phyloP scores from a whole-genome alignment of 1,284 basidiomycete species.

The Ceratobasidium sp. region DNA sequence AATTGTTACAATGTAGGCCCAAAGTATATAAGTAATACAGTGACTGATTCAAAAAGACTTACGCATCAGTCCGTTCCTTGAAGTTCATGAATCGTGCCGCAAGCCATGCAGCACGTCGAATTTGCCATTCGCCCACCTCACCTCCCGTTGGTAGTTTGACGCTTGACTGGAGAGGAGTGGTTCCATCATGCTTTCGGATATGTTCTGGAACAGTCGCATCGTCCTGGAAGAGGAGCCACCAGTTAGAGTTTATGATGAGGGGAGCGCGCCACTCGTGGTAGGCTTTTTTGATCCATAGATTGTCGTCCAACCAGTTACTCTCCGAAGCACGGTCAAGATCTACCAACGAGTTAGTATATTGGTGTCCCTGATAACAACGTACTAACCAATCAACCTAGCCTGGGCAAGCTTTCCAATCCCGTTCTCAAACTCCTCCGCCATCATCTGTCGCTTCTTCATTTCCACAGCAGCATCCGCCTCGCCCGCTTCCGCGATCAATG shows the following conservation, averaged over 20 bases:
- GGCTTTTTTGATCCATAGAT: constrained; percentile 90
- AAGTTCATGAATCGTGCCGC: constrained; percentile 81
- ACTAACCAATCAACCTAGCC: constrained; percentile 80
- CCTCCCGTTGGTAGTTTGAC: constrained; percentile 49
- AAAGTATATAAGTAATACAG: not conserved
- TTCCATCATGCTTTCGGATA: constrained; percentile 53
- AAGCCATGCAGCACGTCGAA: constrained; percentile 88
- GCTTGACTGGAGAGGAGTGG: constrained; percentile 53
- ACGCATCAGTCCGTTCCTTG: constrained; percentile 75
- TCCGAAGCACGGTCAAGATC: constrained; percentile 88
- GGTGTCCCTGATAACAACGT: constrained; percentile 35
- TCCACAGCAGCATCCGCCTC: constrained; percentile 67
- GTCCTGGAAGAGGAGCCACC: constrained; percentile 89
- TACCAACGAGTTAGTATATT: constrained; percentile 52
- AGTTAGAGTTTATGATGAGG: constrained; percentile 92
- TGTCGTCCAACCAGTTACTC: constrained; percentile 96
- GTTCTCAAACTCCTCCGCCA: constrained; percentile 77
- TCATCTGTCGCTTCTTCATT: constrained; percentile 68
- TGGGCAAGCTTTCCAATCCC: constrained; percentile 81
- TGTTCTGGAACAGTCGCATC: constrained; percentile 60
- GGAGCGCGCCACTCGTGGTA: constrained; percentile 93
- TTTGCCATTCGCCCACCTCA: constrained; percentile 82
- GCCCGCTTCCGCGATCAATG: constrained; percentile 75
- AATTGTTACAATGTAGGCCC: not conserved
- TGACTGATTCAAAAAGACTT: constrained; percentile 51